Conservation (phyloP, 306 rosid genomes). For the Fagus crenata region DNA sequence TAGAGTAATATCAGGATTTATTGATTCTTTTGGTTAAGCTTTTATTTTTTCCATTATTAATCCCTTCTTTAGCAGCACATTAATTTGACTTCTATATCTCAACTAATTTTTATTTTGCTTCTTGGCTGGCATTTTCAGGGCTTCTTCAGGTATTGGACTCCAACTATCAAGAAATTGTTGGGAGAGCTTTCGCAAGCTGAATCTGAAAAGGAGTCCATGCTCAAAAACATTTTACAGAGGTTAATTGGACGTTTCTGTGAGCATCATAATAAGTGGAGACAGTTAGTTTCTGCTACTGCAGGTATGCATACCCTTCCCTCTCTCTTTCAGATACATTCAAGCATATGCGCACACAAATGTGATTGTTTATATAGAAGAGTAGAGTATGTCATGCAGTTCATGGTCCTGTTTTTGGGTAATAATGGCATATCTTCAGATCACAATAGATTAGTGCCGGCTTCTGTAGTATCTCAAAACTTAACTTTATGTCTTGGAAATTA, state of each 20-base stretch:
- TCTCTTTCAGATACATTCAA: neutral
- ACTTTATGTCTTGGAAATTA: neutral
- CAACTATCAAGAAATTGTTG: slow-evolving; percentile 58
- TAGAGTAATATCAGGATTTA: neutral
- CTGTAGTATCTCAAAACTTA: neutral
- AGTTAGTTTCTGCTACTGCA: slow-evolving; percentile 76
- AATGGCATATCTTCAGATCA: neutral
- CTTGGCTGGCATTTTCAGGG: slow-evolving; percentile 63
- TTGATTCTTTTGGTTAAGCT: neutral
- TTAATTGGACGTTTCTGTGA: slow-evolving; percentile 70
- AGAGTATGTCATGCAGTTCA: neutral
- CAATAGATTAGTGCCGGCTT: neutral
- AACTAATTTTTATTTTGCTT: slow-evolving; percentile 20
- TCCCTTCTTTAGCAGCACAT: neutral
- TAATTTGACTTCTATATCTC: neutral
- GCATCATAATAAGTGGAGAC: slow-evolving; percentile 80
- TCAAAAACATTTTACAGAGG: slow-evolving; percentile 80
- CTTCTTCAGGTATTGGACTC: slow-evolving; percentile 87
- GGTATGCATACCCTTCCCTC: slow-evolving; percentile 43
- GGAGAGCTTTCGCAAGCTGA: slow-evolving; percentile 74
- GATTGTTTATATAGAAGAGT: neutral
- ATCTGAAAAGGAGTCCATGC: slow-evolving; percentile 65
- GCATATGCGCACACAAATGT: neutral
- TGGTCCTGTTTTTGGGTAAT: neutral
- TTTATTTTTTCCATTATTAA: neutral